Conservation (phyloP, 2,329 filamentous ascomycete species). For the Diplodia intermedia region DNA sequence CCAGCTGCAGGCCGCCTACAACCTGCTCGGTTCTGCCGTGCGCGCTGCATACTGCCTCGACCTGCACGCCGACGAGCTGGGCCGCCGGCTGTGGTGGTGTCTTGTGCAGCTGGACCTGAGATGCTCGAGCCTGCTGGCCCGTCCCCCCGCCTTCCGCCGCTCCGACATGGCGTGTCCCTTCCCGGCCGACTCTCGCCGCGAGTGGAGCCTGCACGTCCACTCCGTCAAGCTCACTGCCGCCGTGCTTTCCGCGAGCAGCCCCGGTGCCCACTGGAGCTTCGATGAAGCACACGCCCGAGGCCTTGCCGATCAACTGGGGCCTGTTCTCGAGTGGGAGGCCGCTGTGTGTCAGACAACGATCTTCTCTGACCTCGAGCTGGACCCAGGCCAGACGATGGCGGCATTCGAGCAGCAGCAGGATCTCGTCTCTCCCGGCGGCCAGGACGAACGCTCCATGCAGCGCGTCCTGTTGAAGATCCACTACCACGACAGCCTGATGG, state of each 20-base stretch:
- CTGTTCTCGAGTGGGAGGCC: background rate
- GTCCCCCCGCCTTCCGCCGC: background rate
- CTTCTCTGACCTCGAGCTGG: background rate
- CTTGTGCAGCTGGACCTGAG: background rate
- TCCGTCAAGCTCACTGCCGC: background rate
- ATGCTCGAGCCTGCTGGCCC: background rate
- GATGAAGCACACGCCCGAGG: background rate
- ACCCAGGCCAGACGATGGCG: background rate
- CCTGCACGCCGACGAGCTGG: background rate
- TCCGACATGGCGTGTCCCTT: background rate
- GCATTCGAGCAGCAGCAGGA: background rate
- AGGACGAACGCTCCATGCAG: background rate
- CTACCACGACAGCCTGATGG: conserved; percentile 6
- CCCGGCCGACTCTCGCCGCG: background rate
- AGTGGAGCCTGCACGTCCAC: background rate
- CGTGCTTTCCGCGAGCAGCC: background rate
- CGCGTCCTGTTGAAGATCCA: background rate
- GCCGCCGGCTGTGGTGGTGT: background rate
- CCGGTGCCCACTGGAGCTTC: background rate
- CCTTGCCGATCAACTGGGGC: background rate
- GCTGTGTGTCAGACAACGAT: background rate
- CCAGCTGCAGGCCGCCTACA: background rate
- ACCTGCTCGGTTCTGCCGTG: background rate
- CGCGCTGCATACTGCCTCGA: background rate
- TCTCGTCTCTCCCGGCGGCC: no score